Percentiles rank a stretch among this genome's conserved stretches.
Evolutionary conservation across 2,329 filamentous ascomycete genomes (phyloP).

Genomic region (Colletotrichum sp.): DNA sequence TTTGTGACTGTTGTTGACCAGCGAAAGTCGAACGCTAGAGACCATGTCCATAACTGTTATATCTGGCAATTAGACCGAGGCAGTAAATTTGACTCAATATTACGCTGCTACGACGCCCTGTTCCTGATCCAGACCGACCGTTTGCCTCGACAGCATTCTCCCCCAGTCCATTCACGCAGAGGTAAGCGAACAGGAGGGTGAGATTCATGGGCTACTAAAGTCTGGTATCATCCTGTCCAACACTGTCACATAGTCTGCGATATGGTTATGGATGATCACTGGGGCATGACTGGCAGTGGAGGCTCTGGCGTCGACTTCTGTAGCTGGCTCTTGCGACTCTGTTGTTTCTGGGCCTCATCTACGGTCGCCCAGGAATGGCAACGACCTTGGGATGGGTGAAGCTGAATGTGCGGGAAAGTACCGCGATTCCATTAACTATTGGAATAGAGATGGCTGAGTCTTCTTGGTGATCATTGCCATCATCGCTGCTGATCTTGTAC

Average conservation of each 20-base stretch:
- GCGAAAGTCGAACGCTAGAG: not conserved
- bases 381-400: not conserved
- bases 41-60: not conserved
- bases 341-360: not conserved
- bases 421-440: accelerated
- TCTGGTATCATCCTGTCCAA: not conserved
- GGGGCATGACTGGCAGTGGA: not conserved
- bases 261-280: not conserved
- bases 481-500: not conserved
- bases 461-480: not conserved
- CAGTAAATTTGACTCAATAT: not conserved
- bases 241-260: not conserved
- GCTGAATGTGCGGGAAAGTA: not conserved
- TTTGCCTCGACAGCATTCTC: not conserved
- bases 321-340: accelerated
- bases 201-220: not conserved
- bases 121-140: too few species aligned
- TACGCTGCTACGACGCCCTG: not conserved
- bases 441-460: not conserved
- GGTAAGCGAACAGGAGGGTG: too few species aligned
- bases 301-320: not conserved
- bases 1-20: not conserved
- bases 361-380: not conserved
- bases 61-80: not conserved
- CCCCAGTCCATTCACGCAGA: not conserved